Conservation (phyloP, 306 rosid species). For the Cicer yamashitae region DNA sequence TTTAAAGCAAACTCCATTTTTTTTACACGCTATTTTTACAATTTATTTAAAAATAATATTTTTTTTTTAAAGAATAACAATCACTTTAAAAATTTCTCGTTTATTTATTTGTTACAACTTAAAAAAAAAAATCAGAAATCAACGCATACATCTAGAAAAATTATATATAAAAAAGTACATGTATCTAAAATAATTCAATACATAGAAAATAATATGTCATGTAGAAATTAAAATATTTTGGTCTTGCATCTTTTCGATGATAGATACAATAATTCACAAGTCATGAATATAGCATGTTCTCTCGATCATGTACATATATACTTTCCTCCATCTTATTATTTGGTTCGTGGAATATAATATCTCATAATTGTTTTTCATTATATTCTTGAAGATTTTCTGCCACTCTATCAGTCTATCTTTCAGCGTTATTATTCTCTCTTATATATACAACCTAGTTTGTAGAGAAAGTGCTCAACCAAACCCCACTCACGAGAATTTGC, state of each 20-base stretch:
- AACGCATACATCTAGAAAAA: no score
- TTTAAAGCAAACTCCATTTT: no score
- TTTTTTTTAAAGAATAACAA: no score
- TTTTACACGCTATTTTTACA: no score
- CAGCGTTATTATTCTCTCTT: constrained; percentile 49
- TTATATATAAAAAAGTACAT: no score
- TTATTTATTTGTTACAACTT: no score
- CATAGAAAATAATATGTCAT: neutral
- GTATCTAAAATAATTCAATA: neutral
- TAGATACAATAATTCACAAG: constrained; percentile 38
- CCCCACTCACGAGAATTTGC: constrained; percentile 71
- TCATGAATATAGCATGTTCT: constrained; percentile 21
- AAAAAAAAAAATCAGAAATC: no score
- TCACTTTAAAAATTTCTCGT: no score
- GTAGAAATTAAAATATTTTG: neutral
- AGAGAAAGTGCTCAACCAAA: constrained; percentile 66
- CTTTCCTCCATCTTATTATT: constrained; percentile 55
- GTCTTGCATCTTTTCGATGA: constrained; percentile 23
- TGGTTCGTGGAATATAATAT: constrained; percentile 51
- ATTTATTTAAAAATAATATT: no score
- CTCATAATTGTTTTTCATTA: constrained; percentile 55
- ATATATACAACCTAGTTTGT: constrained; percentile 50
- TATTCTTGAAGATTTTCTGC: constrained; percentile 54
- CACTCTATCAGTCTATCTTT: constrained; percentile 46
- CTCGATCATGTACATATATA: constrained; percentile 31